Conservation (phyloP, 2,329 filamentous ascomycete species). For the Penicillium sp. region DNA sequence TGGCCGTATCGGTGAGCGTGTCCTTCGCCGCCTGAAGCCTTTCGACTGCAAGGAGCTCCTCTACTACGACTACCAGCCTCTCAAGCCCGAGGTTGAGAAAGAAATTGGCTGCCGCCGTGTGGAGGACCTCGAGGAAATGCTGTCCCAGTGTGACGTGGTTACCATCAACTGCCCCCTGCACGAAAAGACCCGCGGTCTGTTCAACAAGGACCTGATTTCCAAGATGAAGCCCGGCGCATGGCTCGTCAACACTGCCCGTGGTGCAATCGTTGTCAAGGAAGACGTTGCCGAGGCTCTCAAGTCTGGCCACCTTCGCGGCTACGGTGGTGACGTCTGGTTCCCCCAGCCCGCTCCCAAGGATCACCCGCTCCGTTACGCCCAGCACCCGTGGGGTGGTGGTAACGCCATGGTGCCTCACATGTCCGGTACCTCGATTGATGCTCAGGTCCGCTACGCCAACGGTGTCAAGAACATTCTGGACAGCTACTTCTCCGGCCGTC, state of each 20-base stretch:
- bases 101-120: conserved; percentile 94
- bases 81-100: conserved; percentile 76
- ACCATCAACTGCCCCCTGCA: conserved; percentile 99
- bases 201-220: conserved; percentile 96
- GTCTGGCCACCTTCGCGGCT: conserved; percentile 63
- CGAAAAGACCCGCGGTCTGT: conserved; percentile 92
- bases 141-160: conserved; percentile 90
- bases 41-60: conserved; percentile 99
- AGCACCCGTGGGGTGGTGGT: conserved; percentile 92
- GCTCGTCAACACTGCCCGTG: conserved; percentile 97
- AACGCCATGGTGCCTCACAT: conserved; percentile 99
- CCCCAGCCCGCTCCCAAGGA: conserved; percentile 92
- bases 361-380: conserved; percentile 84
- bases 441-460: conserved; percentile 83
- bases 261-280: conserved; percentile 98
- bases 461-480: conserved; percentile 86
- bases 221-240: conserved; percentile 99
- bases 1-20: conserved; percentile 95
- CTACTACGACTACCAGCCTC: conserved; percentile 99
- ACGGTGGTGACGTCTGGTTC: conserved; percentile 66
- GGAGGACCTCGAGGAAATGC: conserved; percentile 83
- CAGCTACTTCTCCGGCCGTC: conserved; percentile 79
- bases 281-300: conserved; percentile 92
- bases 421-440: conserved; percentile 97
- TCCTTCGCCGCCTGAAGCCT: conserved; percentile 87